Evolutionary conservation across 345 rosid species (phyloP).

Genomic region (Lepidium didymum): DNA sequence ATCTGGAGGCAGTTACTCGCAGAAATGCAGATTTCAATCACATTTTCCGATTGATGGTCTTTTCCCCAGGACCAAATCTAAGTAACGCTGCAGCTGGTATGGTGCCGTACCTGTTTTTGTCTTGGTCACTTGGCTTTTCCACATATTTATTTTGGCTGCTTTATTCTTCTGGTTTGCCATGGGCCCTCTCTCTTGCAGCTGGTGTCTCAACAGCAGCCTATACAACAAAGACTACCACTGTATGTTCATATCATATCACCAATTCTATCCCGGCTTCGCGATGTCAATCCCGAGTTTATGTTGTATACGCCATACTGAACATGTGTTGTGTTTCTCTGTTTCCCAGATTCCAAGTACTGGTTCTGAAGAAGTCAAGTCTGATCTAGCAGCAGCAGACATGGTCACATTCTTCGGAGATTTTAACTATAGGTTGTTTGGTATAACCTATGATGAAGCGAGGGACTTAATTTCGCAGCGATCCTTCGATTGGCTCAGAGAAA

Average conservation of each 20-base stretch:
- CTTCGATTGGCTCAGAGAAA: conserved; percentile 97
- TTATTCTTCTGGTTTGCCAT: conserved; percentile 81
- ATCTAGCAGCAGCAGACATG: conserved; percentile 92
- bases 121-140: conserved; percentile 84
- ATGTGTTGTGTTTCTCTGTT: conserved; percentile 3
- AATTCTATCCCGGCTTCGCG: neutral
- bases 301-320: conserved; percentile 12
- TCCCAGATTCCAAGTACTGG: conserved; percentile 17
- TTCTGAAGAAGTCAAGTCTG: conserved; percentile 62
- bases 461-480: conserved; percentile 92
- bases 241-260: conserved; percentile 33
- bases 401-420: conserved; percentile 84
- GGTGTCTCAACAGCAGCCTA: conserved; percentile 66
- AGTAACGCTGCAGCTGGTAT: conserved; percentile 68
- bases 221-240: conserved; percentile 48
- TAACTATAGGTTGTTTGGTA: conserved; percentile 89
- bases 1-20: conserved; percentile 71
- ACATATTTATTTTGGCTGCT: conserved; percentile 82
- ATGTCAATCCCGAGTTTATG: neutral
- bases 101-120: conserved; percentile 74
- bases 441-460: conserved; percentile 94
- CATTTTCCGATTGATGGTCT: conserved; percentile 55
- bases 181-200: conserved; percentile 80
- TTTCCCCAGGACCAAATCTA: conserved; percentile 43
- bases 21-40: conserved; percentile 82